phyloP scores from a whole-genome alignment of 179 eudicot species.

The Kewa caespitosa region DNA sequence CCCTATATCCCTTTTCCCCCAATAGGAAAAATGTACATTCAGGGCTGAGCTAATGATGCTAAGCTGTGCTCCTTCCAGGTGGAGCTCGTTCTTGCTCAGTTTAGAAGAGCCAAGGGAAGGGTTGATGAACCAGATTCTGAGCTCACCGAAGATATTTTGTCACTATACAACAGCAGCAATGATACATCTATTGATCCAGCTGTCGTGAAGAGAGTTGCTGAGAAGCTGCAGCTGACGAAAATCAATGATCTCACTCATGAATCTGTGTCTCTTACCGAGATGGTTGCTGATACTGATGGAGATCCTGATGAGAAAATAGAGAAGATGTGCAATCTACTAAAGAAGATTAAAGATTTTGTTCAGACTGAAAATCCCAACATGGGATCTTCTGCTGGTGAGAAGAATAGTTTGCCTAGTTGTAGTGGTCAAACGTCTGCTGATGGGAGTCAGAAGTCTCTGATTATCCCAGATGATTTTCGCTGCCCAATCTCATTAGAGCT shows the following conservation, averaged over 20 bases:
- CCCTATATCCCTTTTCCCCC: neutral
- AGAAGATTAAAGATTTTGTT: conserved; percentile 83
- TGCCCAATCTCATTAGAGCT: conserved; percentile 90
- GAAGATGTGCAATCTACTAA: conserved; percentile 79
- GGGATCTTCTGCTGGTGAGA: conserved; percentile 48
- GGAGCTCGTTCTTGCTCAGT: conserved; percentile 86
- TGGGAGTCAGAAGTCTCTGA: conserved; percentile 41
- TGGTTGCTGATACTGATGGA: conserved; percentile 67
- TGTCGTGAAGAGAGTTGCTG: conserved; percentile 61
- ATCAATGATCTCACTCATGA: conserved; percentile 84
- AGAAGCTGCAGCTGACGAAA: conserved; percentile 65
- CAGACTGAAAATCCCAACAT: conserved; percentile 71
- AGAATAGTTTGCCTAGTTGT: conserved; percentile 37
- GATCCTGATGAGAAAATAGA: conserved; percentile 89
- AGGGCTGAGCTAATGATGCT: conserved; percentile 6
- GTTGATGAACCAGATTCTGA: conserved; percentile 61
- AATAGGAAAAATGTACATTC: neutral
- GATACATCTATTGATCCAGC: conserved; percentile 49
- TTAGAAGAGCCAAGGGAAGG: conserved; percentile 89
- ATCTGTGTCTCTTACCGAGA: conserved; percentile 83
- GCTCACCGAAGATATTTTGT: conserved; percentile 58
- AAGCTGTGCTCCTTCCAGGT: conserved; percentile 45
- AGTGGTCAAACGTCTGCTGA: conserved; percentile 43
- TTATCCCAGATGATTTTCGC: conserved; percentile 87
- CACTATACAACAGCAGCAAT: conserved; percentile 52